Base-by-base conservation (phyloP, 352 stramenopile genomes). In the Globisporangium orthogonon region DNA sequence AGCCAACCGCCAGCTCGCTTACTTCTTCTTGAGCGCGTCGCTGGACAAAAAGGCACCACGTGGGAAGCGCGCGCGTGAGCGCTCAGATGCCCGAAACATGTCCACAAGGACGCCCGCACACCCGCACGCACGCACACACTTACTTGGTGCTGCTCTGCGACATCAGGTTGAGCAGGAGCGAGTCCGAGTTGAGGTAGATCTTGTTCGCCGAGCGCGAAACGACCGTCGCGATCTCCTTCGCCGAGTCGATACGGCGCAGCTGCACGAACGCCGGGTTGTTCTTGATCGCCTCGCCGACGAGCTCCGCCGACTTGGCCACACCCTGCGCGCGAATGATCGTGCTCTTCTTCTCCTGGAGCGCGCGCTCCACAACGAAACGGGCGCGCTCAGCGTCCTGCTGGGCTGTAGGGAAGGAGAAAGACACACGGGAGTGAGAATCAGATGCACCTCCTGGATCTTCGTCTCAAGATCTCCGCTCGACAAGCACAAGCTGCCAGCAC, bases 231-330 rank as follows among this genome's bases (percentile, higher is more conserved):
- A 99, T 99, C 54, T 99, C 97, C 74, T 98, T 98, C 35, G 98
- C 97, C 28, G 97, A 93, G 71, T 99, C 97, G 67, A 99, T 98
- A 58, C 96, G 91, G 78, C 97, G 90, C 61, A 99, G 79, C 76
- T 99, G 95, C 77, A 99, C 96, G 78, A 99, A 99, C 46, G 94
- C 98, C 58, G 97, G 97, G 82, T 99, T 99, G 75, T 98, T 97
- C 87, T 99, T 98, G 69, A 99, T 98, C 57, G 97, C 97, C 65
- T 97, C 83, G 58, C 97, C 97, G 72, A 99, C 98, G 35, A 99
- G 87, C 68, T 98, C 87, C 11, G 98, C 97, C 68, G 97, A 98
- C 77, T 99, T 96, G 65, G 98, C 96, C 83, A 99, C 97, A 97
- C 97, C 98, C 64, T 97, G 81, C 50, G 91, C 91, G 66, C 95